phyloP scores from a whole-genome alignment of 2,329 filamentous ascomycete species.

The Cercospora sp. region DNA sequence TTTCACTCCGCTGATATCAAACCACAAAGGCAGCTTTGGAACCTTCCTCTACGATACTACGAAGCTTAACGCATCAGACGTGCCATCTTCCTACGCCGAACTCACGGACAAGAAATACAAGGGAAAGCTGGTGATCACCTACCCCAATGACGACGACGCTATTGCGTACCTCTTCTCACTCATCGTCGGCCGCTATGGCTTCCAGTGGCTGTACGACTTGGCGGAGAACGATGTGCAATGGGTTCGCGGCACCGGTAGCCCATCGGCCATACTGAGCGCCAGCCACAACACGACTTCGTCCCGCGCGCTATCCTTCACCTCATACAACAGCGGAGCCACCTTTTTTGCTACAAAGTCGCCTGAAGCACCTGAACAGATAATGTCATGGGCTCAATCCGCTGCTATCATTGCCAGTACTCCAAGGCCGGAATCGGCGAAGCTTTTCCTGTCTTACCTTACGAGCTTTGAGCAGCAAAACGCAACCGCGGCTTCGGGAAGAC shows the following conservation, averaged over 20 bases:
- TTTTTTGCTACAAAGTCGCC: slow-evolving; percentile 9
- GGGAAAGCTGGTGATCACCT: slow-evolving; percentile 55
- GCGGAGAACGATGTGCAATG: slow-evolving; percentile 51
- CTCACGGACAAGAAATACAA: slow-evolving; percentile 54
- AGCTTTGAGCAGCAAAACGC: slow-evolving; percentile 15
- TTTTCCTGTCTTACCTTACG: slow-evolving; percentile 45
- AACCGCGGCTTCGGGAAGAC: slow-evolving; percentile 1
- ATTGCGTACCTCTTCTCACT: slow-evolving; percentile 54
- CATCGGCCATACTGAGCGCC: slow-evolving; percentile 36
- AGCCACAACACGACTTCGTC: slow-evolving; percentile 24
- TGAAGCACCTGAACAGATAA: slow-evolving; percentile 40
- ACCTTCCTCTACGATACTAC: slow-evolving; percentile 41
- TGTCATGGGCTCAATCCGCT: slow-evolving; percentile 50
- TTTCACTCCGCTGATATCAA: not conserved
- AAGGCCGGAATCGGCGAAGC: slow-evolving; percentile 50
- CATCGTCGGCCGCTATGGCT: slow-evolving; percentile 45
- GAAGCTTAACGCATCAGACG: slow-evolving; percentile 32
- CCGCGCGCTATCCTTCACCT: slow-evolving; percentile 23
- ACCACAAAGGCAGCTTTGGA: slow-evolving; percentile 17
- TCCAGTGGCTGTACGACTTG: slow-evolving; percentile 49
- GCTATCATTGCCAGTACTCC: slow-evolving; percentile 50
- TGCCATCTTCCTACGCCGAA: slow-evolving; percentile 46
- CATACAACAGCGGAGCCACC: not conserved
- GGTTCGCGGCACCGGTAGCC: slow-evolving; percentile 53
- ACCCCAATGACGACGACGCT: slow-evolving; percentile 61